Percentiles rank a stretch among this genome's conserved stretches.
These are phyloP conservation scores for Pichia sp. DNA, from an alignment of 1,139 yeast genomes.

Conservation along the genomic window DNA sequence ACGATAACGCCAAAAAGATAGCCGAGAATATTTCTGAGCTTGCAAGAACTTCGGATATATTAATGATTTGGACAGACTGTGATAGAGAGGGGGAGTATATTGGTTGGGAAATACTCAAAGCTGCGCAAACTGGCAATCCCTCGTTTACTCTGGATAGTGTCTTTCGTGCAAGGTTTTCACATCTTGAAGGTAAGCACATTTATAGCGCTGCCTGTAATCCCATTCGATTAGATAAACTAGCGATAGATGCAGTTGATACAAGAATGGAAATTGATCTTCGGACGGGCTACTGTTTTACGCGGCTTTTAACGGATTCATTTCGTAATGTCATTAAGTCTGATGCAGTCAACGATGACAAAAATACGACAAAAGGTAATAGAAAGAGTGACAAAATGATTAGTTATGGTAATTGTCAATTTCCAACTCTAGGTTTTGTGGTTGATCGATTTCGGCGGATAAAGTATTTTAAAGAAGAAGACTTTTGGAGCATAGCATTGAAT, in stretches of 20 bases:
- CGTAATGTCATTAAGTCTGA: constrained; percentile 28
- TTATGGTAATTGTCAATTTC: constrained; percentile 95
- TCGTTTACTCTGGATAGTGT: constrained; percentile 45
- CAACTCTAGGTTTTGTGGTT: constrained; percentile 95
- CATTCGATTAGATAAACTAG: constrained; percentile 54
- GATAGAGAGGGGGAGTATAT: constrained; percentile 97
- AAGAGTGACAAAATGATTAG: constrained; percentile 41
- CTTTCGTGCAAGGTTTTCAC: constrained; percentile 81
- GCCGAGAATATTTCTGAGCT: constrained; percentile 69
- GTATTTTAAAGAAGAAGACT: constrained; percentile 68
- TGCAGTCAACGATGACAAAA: background rate
- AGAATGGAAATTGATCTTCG: constrained; percentile 85
- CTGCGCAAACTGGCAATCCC: constrained; percentile 58
- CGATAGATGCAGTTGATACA: constrained; percentile 80
- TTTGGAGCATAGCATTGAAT: constrained; percentile 68
- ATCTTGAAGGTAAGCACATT: constrained; percentile 74
- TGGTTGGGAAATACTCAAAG: constrained; percentile 76
- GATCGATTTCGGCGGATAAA: constrained; percentile 79
- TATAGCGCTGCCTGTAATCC: constrained; percentile 72
- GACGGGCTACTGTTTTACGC: constrained; percentile 85
- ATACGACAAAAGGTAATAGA: background rate
- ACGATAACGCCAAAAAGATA: constrained; percentile 43
- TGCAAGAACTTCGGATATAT: constrained; percentile 53
- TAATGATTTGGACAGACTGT: constrained; percentile 98
- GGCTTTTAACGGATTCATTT: constrained; percentile 59